These are phyloP conservation scores for Arthrobotrys entomopaga DNA, from an alignment of 2,329 filamentous ascomycete genomes.

Conservation along the genomic window DNA sequence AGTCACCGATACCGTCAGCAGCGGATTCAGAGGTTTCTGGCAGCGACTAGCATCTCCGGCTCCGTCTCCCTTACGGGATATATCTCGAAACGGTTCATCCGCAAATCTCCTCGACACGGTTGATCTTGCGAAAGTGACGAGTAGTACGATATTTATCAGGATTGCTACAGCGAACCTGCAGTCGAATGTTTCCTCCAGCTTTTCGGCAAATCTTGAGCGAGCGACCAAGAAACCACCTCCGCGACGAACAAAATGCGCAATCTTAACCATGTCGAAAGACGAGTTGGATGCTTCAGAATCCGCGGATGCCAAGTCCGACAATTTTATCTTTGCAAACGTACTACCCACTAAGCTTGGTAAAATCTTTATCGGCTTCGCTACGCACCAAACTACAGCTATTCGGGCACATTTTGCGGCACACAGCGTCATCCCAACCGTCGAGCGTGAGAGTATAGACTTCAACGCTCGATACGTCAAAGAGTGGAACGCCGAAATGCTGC, in stretches of 20 bases:
- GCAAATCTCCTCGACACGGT: conserved; percentile 33
- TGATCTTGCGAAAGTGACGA: conserved; percentile 62
- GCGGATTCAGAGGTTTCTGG: conserved; percentile 49
- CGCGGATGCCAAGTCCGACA: conserved; percentile 66
- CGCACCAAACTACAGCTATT: conserved; percentile 93
- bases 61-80: conserved; percentile 24
- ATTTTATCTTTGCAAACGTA: conserved; percentile 81
- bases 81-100: conserved; percentile 43
- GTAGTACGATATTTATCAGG: conserved; percentile 85
- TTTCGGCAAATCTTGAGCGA: conserved; percentile 87
- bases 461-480: conserved; percentile 93
- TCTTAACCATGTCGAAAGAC: conserved; percentile 90
- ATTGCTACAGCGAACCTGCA: conserved; percentile 85
- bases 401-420: conserved; percentile 95
- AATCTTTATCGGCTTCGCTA: conserved; percentile 97
- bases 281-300: conserved; percentile 76
- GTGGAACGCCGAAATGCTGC: conserved; percentile 94
- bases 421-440: conserved; percentile 95
- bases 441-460: conserved; percentile 94
- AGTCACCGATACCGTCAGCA: conserved; percentile 49
- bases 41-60: conserved; percentile 40
- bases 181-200: conserved; percentile 76
- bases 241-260: conserved; percentile 83
- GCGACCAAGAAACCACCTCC: conserved; percentile 98
- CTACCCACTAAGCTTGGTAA: conserved; percentile 87